Evolutionary conservation across 495 filamentous ascomycete genomes (phyloP).

Genomic region (Stereocaulon alpinum): DNA sequence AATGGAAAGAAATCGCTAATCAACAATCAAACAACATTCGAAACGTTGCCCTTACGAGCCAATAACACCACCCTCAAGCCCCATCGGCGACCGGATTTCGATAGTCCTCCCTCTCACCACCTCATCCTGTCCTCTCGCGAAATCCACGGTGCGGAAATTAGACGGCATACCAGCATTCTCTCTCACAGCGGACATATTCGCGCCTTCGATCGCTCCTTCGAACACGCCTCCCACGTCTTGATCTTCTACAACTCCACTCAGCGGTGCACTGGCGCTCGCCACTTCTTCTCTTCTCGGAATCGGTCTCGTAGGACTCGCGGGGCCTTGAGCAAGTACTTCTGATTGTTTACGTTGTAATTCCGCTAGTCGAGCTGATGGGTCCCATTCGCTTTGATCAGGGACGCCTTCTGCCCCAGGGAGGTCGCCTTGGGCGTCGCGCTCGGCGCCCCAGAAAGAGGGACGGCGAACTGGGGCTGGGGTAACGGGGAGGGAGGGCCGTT

Average conservation of each 20-base stretch:
- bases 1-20: no score
- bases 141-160: conserved; percentile 3
- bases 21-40: no score
- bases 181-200: not conserved
- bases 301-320: conserved; percentile 1
- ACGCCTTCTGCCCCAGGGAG: conserved; percentile 70
- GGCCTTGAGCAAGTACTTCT: conserved; percentile 35
- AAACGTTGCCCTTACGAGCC: no score
- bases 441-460: conserved; percentile 41
- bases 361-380: conserved; percentile 59
- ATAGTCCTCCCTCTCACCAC: not conserved
- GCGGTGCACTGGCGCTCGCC: not conserved
- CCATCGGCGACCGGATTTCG: not conserved
- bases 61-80: not conserved
- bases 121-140: not conserved
- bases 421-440: conserved; percentile 40
- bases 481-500: conserved; percentile 82
- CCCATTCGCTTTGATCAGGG: conserved; percentile 78
- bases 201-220: not conserved
- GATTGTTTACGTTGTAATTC: conserved; percentile 55
- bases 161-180: conserved; percentile 4
- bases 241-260: conserved; percentile 1
- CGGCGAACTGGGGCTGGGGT: conserved; percentile 70
- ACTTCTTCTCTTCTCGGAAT: conserved; percentile 13
- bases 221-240: no score